phyloP scores from a whole-genome alignment of 352 stramenopile species.

The Globisporangium splendens region DNA sequence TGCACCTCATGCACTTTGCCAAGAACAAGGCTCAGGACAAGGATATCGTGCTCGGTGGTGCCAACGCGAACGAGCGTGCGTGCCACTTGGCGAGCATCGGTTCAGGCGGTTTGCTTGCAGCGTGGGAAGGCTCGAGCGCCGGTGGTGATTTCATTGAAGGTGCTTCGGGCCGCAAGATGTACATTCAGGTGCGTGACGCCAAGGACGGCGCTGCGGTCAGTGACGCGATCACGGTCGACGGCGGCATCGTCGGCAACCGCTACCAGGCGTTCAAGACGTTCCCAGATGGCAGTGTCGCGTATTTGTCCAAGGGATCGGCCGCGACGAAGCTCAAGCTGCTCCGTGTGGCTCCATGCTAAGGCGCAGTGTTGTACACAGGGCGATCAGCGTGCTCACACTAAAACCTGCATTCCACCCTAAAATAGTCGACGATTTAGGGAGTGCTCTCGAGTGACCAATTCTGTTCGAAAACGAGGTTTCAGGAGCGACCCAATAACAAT shows the following conservation, averaged over 20 bases:
- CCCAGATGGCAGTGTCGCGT: slow-evolving; percentile 48
- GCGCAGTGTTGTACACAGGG: too few relatives aligned
- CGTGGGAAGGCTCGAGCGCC: slow-evolving; percentile 42
- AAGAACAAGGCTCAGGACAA: slow-evolving; percentile 40
- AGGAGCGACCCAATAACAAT: too few relatives aligned
- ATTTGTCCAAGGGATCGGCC: slow-evolving; percentile 39
- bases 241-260: slow-evolving; percentile 45
- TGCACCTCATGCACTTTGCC: slow-evolving; percentile 57
- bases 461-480: too few relatives aligned
- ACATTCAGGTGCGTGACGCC: slow-evolving; percentile 48
- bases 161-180: slow-evolving; percentile 29
- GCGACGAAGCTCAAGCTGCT: slow-evolving; percentile 43
- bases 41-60: slow-evolving; percentile 48
- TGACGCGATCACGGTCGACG: slow-evolving; percentile 37
- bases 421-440: too few relatives aligned
- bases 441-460: too few relatives aligned
- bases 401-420: too few relatives aligned
- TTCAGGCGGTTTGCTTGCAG: slow-evolving; percentile 32
- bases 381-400: too few relatives aligned
- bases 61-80: slow-evolving; percentile 44
- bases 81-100: slow-evolving; percentile 43
- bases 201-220: slow-evolving; percentile 38
- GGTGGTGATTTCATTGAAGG: slow-evolving; percentile 29
- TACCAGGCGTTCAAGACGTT: slow-evolving; percentile 58
- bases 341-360: slow-evolving; percentile 44